Evolutionary conservation across 2,329 filamentous ascomycete species (phyloP).

Genomic region (Fusarium nurragi): DNA sequence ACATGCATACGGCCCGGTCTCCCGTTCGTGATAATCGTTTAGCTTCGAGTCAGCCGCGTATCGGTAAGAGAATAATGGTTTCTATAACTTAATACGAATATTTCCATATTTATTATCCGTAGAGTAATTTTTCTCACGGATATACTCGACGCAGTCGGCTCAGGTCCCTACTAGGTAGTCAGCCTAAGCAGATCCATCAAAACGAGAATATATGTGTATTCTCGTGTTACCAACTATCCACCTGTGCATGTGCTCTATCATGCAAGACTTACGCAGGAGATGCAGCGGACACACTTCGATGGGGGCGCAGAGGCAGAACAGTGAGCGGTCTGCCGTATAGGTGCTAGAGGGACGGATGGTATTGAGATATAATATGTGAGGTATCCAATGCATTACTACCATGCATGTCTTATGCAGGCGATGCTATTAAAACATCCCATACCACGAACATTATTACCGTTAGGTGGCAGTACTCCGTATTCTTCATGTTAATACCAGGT

Average conservation of each 20-base stretch:
- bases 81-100: neutral
- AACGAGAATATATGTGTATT: neutral
- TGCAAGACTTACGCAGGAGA: neutral
- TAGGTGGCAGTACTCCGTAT: neutral
- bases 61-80: neutral
- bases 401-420: slow-evolving; percentile 12
- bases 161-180: neutral
- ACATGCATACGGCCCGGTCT: slow-evolving; percentile 7
- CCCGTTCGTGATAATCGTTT: neutral
- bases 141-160: neutral
- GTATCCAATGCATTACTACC: slow-evolving; percentile 26
- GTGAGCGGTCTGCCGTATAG: neutral
- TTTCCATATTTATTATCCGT: neutral
- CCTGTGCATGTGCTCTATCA: neutral
- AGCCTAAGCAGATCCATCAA: neutral
- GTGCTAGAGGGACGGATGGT: neutral
- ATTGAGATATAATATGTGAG: neutral
- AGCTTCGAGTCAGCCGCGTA: neutral
- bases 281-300: neutral
- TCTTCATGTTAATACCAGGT: neutral
- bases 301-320: neutral
- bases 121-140: neutral
- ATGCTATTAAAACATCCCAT: neutral
- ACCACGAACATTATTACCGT: neutral
- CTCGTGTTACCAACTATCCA: slow-evolving; percentile 1